A percentile compares a stretch with the other conserved stretches of the same genome.
Evolutionary conservation across 768 basidiomycete species (phyloP).

Genomic region (Coprinellus aureogranulatus): DNA sequence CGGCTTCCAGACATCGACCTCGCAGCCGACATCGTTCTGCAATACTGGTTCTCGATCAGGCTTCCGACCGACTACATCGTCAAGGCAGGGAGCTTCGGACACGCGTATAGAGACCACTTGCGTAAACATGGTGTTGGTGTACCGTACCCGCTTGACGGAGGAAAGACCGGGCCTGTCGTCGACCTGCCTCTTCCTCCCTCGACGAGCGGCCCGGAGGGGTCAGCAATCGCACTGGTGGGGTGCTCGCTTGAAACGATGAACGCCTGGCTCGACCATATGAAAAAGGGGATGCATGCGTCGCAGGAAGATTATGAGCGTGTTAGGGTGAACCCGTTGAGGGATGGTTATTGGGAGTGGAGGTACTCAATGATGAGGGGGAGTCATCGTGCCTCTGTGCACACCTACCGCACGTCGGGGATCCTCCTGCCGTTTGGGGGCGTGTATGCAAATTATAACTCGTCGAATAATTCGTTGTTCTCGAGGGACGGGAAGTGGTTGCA

Average conservation of each 20-base stretch:
- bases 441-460: slow-evolving; percentile 36
- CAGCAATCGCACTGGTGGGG: too few species aligned
- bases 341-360: too few species aligned
- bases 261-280: not conserved
- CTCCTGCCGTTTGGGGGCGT: slow-evolving; percentile 48
- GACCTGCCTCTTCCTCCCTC: too few species aligned
- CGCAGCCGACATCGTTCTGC: slow-evolving; percentile 44
- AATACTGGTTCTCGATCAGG: slow-evolving; percentile 49
- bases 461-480: slow-evolving; percentile 42
- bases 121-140: not conserved
- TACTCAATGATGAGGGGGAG: too few species aligned
- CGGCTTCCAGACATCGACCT: slow-evolving; percentile 26
- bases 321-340: slow-evolving; percentile 30
- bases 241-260: not conserved
- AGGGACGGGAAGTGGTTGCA: slow-evolving; percentile 35
- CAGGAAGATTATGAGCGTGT: slow-evolving; percentile 29
- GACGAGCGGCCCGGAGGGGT: too few species aligned
- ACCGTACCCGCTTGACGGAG: not conserved
- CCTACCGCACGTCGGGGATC: slow-evolving; percentile 41
- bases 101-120: not conserved
- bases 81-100: not conserved
- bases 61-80: slow-evolving; percentile 31
- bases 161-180: not conserved
- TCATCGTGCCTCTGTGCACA: slow-evolving; percentile 42
- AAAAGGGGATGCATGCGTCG: slow-evolving; percentile 8